These are phyloP conservation scores for Garcia nutans DNA, from an alignment of 345 rosid species.

Conservation along the genomic window DNA sequence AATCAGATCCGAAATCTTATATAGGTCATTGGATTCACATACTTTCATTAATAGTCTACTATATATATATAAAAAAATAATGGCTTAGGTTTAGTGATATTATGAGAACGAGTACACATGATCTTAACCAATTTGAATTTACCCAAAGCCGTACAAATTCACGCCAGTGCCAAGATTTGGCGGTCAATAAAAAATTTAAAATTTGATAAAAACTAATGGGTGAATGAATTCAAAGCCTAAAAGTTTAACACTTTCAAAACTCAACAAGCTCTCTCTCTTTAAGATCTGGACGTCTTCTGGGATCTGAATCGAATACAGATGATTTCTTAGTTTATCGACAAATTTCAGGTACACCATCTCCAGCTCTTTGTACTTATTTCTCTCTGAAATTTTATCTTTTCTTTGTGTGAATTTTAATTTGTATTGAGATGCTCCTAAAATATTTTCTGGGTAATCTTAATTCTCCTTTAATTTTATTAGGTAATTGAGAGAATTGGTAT, in stretches of 20 bases:
- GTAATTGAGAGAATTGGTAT: not conserved
- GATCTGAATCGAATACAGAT: not conserved
- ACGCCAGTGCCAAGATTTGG: slow-evolving; percentile 16
- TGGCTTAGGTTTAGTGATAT: too few species aligned
- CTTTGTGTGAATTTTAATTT: not conserved
- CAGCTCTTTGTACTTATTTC: not conserved
- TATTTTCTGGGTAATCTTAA: not conserved
- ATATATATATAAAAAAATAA: too few species aligned
- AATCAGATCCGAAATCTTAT: too few species aligned
- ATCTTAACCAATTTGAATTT: not conserved
- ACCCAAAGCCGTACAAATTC: not conserved
- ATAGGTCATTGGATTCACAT: too few species aligned
- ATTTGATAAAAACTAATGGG: slow-evolving; percentile 7
- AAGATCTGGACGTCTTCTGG: slow-evolving; percentile 3
- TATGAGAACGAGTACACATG: not conserved
- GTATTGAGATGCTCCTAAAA: not conserved
- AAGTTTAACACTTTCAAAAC: too few species aligned
- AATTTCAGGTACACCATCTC: slow-evolving; percentile 5
- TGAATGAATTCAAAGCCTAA: not conserved
- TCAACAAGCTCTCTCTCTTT: not conserved
- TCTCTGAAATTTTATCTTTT: not conserved
- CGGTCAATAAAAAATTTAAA: slow-evolving; percentile 14
- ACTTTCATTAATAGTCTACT: too few species aligned
- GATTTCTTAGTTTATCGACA: not conserved
- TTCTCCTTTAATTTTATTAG: not conserved